Evolutionary conservation across 2,329 filamentous ascomycete genomes (phyloP).

Genomic region (Penicillium digitatum): DNA sequence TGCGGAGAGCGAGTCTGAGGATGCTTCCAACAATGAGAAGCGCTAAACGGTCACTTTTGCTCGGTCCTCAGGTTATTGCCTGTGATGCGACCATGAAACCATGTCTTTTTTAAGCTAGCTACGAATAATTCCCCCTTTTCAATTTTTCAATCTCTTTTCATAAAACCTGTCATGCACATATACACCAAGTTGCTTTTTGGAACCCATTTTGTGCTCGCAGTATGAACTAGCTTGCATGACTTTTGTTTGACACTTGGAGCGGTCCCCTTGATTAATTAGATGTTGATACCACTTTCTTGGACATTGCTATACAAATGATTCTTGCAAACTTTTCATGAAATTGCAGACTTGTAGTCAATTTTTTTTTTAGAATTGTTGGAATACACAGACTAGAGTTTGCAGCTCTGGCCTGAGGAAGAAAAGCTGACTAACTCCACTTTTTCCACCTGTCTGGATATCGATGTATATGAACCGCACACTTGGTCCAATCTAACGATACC

Average conservation of each 20-base stretch:
- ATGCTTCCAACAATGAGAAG: constrained; percentile 25
- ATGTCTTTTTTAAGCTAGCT: background rate
- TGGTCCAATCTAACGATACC: background rate
- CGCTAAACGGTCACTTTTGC: background rate
- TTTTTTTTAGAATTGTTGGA: too few relatives aligned
- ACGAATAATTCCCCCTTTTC: constrained; percentile 9
- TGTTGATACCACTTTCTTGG: constrained; percentile 20
- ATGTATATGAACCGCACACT: background rate
- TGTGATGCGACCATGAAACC: background rate
- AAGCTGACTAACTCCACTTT: background rate
- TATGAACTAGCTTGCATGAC: constrained; percentile 14
- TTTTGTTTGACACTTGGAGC: constrained; percentile 16
- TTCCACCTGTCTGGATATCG: background rate
- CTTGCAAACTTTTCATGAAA: background rate
- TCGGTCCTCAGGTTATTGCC: background rate
- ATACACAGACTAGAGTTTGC: background rate
- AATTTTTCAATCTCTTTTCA: constrained; percentile 3
- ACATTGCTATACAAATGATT: background rate
- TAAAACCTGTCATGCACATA: constrained; percentile 6
- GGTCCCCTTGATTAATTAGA: constrained; percentile 15
- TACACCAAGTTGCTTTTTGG: constrained; percentile 7
- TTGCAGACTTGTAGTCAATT: background rate
- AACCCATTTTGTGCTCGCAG: constrained; percentile 5
- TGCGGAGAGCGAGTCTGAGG: constrained; percentile 27
- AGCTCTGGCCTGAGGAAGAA: background rate